Conservation (phyloP, 2,329 filamentous ascomycete species). For the Ceratocystis variospora region DNA sequence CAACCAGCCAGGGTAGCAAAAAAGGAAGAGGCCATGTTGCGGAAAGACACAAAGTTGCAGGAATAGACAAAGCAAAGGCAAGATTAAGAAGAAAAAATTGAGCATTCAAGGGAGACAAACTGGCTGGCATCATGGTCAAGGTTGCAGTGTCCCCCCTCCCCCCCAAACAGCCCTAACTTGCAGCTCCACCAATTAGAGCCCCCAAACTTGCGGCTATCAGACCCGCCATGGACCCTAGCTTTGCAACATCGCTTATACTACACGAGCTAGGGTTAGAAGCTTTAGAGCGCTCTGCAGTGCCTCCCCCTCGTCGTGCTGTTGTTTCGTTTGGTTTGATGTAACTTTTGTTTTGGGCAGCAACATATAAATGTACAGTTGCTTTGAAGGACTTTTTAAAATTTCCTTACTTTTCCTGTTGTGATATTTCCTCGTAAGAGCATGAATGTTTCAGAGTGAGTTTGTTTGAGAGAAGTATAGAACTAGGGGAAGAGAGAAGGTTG, state of each 20-base stretch:
- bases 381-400: background rate
- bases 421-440: background rate
- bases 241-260: background rate
- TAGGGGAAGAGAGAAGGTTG: background rate
- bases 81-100: background rate
- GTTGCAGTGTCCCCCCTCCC: background rate
- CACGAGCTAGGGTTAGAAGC: background rate
- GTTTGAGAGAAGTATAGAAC: background rate
- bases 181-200: background rate
- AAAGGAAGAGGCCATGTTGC: background rate
- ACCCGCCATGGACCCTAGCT: background rate
- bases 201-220: background rate
- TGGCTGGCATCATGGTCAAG: background rate
- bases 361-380: background rate
- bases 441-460: conserved; percentile 2
- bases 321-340: background rate
- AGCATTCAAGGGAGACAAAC: background rate
- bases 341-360: background rate
- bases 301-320: background rate
- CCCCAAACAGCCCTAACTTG: background rate
- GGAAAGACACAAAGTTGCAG: background rate
- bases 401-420: background rate
- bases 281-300: too few species aligned
- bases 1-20: background rate
- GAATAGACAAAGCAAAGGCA: background rate